Evolutionary conservation across 163 green algal genomes (phyloP), one percentile per base, ranked within the genome.

Genomic region (Coccomyxa subellipsoidea): DNA sequence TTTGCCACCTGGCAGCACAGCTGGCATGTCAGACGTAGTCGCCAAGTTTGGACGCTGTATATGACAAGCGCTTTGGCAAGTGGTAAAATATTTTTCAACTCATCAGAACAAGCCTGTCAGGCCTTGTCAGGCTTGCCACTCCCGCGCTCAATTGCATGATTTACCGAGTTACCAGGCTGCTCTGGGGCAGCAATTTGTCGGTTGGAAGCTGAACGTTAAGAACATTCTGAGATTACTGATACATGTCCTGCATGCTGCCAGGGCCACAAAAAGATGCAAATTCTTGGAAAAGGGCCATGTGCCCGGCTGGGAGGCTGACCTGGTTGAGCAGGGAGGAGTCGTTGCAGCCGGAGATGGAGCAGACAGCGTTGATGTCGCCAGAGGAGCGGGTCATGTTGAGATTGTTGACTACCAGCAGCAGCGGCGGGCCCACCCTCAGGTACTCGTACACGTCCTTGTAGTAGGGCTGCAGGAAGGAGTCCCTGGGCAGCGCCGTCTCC

Each of bases 381-480:
- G 90, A 75, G 1, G 72, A 76, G 6, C 54, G 69, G 9, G 87
- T 90, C 37, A 96, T 82, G 54, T 96, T 91, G 59, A 98, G 84
- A 35, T 91, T 77, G 23, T 87, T 38, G 18, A 98, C 91, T 54
- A 98, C 93, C 59, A 98, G 85, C 80, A 93, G 93, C 53, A 98
- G 79, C 0, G 95, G 95, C 0, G 95, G 92, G 0, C 95, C 95
- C 31, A 98, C 95, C 2, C 95, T 85, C 80, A 98, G 87, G 18
- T 90, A 83, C 0, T 34, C 35, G 34, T 91, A 84, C 36, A 96
- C 85, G 83, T 97, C 92, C 4, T 69, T 81, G 81, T 94, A 98
- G 89, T 97, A 98, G 35, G 70, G 76, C 85, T 98, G 94, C 84
- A 97, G 89, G 89, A 97, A 98, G 0, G 91, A 97, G 86, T 98